phyloP scores from a whole-genome alignment of 73 alveolate genomes.

The Uronychia binucleata region DNA sequence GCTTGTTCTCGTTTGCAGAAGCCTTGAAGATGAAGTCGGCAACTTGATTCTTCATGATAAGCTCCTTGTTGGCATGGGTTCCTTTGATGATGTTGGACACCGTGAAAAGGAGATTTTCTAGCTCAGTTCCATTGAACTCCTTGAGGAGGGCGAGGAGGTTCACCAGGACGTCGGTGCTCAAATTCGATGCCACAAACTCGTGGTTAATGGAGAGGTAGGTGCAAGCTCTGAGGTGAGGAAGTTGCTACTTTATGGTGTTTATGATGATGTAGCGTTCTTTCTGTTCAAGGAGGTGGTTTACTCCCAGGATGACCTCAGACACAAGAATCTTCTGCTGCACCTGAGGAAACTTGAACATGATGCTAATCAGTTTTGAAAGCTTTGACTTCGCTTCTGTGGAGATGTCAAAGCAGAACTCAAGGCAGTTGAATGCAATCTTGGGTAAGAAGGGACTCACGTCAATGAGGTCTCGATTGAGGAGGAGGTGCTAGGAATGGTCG shows the following conservation, averaged over 20 bases:
- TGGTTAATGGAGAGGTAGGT: constrained; percentile 46
- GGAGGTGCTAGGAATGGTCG: constrained; percentile 44
- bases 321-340: constrained; percentile 27
- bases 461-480: constrained; percentile 41
- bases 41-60: neutral
- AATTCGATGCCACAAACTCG: constrained; percentile 27
- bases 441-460: constrained; percentile 3
- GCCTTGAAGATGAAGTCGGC: neutral
- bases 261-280: constrained; percentile 18
- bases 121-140: neutral
- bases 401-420: constrained; percentile 37
- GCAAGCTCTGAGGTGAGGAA: constrained; percentile 16
- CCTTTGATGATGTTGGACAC: neutral
- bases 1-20: neutral
- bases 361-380: constrained; percentile 31
- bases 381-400: constrained; percentile 34
- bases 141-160: neutral
- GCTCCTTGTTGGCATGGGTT: neutral
- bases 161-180: constrained; percentile 15
- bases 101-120: neutral
- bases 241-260: constrained; percentile 22
- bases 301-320: constrained; percentile 32
- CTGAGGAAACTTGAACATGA: constrained; percentile 50
- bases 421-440: constrained; percentile 42
- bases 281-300: constrained; percentile 17